Percentiles rank a stretch among this genome's conserved stretches.
Conservation (phyloP, 2,329 filamentous ascomycete species). For the Apiospora saccharicola region DNA sequence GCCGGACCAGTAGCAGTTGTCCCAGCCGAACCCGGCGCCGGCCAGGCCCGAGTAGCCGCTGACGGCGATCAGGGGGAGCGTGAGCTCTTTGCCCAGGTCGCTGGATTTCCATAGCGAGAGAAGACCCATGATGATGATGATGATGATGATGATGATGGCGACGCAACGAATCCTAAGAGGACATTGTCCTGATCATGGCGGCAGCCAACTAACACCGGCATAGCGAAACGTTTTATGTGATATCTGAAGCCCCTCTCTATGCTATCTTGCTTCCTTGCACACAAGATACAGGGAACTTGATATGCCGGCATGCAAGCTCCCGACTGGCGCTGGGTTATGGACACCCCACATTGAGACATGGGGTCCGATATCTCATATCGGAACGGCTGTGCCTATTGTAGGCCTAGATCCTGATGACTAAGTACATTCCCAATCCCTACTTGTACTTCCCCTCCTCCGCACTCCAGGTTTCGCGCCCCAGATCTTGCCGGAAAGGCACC, state of each 20-base stretch:
- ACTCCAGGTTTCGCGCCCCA: background rate
- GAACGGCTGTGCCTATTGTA: background rate
- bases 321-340: background rate
- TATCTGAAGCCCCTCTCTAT: background rate
- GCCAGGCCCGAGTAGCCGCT: slow-evolving; percentile 23
- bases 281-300: background rate
- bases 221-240: background rate
- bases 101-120: slow-evolving; percentile 30
- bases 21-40: slow-evolving; percentile 24
- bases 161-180: background rate
- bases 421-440: background rate
- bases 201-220: background rate
- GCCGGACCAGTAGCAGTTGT: slow-evolving; percentile 26
- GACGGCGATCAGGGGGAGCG: slow-evolving; percentile 19
- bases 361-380: background rate
- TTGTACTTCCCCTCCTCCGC: background rate
- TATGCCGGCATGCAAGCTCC: background rate
- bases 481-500: background rate
- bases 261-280: background rate
- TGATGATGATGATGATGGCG: background rate
- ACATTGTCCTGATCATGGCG: too few species aligned
- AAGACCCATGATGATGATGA: slow-evolving; percentile 13
- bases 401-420: background rate
- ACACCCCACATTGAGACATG: background rate
- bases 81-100: slow-evolving; percentile 22